Evolutionary conservation across 78 protist species (phyloP).

Genomic region (Monocercomonoides exilis): DNA sequence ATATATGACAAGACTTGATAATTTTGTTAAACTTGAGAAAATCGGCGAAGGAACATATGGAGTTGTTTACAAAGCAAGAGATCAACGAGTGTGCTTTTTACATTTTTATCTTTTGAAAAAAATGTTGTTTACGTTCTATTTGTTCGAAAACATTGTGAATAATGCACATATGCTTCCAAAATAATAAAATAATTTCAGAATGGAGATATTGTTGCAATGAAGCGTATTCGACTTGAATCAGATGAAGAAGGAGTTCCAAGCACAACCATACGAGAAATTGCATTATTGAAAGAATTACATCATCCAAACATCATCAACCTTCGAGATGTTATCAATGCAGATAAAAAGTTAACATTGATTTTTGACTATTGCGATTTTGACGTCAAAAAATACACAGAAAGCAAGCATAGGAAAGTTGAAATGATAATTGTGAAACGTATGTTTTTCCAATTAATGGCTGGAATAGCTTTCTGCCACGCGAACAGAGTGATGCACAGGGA

Average conservation of each 20-base stretch:
- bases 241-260: constrained; percentile 98
- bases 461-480: constrained; percentile 91
- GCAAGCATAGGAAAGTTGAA: not conserved
- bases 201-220: constrained; percentile 82
- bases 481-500: constrained; percentile 94
- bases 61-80: too few species aligned
- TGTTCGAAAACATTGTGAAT: too few species aligned
- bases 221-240: constrained; percentile 84
- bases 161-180: too few species aligned
- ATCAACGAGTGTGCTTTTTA: too few species aligned
- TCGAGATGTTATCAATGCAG: constrained; percentile 81
- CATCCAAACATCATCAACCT: constrained; percentile 92
- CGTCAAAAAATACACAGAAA: constrained; percentile 75
- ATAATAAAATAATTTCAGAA: not conserved
- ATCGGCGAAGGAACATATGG: too few species aligned
- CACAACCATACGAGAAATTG: constrained; percentile 93
- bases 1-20: too few species aligned
- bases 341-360: constrained; percentile 81
- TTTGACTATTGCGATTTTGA: constrained; percentile 93
- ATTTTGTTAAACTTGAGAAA: too few species aligned
- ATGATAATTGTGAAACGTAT: constrained; percentile 35
- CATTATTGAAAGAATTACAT: constrained; percentile 84
- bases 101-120: too few species aligned
- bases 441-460: constrained; percentile 79
- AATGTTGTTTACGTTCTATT: too few species aligned